Evolutionary conservation across 2,329 filamentous ascomycete species (phyloP).

Genomic region (Didymosphaeria variabile): DNA sequence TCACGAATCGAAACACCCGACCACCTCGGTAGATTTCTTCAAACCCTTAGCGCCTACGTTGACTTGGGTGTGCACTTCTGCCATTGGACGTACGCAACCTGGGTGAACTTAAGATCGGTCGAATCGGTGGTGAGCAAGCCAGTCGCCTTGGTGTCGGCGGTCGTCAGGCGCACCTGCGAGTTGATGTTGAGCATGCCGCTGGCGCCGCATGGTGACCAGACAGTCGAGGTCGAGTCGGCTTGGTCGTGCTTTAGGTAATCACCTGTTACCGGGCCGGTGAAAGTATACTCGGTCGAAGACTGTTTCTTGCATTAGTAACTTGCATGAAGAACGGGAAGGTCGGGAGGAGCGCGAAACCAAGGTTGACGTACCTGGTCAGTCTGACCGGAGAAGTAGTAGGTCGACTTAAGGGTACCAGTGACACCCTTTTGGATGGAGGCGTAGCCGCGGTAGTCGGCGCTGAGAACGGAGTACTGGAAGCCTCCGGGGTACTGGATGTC

Average conservation of each 20-base stretch:
- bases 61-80: slow-evolving; percentile 47
- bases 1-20: slow-evolving; percentile 12
- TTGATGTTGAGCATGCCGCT: slow-evolving; percentile 64
- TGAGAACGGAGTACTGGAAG: slow-evolving; percentile 63
- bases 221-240: slow-evolving; percentile 56
- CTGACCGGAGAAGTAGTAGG: slow-evolving; percentile 64
- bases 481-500: slow-evolving; percentile 61
- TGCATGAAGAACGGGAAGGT: neutral
- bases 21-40: slow-evolving; percentile 12
- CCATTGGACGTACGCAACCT: slow-evolving; percentile 57
- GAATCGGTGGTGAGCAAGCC: slow-evolving; percentile 60
- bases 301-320: slow-evolving; percentile 27
- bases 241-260: slow-evolving; percentile 53
- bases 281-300: slow-evolving; percentile 50
- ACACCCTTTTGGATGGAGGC: slow-evolving; percentile 57
- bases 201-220: slow-evolving; percentile 63
- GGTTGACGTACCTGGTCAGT: slow-evolving; percentile 48
- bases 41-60: slow-evolving; percentile 23
- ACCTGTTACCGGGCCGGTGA: slow-evolving; percentile 51
- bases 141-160: slow-evolving; percentile 38
- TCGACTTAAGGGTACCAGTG: slow-evolving; percentile 60
- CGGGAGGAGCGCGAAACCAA: neutral
- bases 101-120: slow-evolving; percentile 59
- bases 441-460: slow-evolving; percentile 63
- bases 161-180: slow-evolving; percentile 57